Conservation (phyloP, 2,329 filamentous ascomycete genomes). For the Aspergillus arachidicola region DNA sequence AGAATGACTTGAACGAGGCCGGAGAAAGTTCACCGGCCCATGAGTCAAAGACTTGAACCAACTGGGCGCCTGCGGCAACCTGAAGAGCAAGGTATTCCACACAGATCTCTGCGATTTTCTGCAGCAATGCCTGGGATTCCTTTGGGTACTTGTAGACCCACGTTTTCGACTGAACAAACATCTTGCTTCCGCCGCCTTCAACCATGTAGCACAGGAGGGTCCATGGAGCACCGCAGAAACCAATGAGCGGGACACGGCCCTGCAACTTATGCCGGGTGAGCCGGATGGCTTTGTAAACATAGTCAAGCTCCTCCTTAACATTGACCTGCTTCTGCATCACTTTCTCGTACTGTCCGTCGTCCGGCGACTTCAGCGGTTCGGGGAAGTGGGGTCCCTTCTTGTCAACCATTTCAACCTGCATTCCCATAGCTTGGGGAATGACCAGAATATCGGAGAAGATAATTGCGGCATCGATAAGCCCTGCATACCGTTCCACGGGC, state of each 20-base stretch:
- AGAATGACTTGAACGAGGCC: constrained; percentile 78
- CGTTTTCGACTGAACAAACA: constrained; percentile 92
- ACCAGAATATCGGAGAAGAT: constrained; percentile 99
- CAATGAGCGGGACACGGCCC: constrained; percentile 88
- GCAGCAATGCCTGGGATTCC: constrained; percentile 76
- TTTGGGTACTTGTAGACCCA: constrained; percentile 92
- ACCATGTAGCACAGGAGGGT: constrained; percentile 99
- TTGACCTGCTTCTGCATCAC: constrained; percentile 79
- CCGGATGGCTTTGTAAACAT: constrained; percentile 95
- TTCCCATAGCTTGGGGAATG: constrained; percentile 95
- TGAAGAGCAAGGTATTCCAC: constrained; percentile 93
- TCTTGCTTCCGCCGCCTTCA: constrained; percentile 91
- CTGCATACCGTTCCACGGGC: constrained; percentile 86
- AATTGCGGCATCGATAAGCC: constrained; percentile 92
- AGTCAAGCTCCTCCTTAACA: constrained; percentile 80
- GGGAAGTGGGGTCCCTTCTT: constrained; percentile 97
- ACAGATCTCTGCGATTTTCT: constrained; percentile 92
- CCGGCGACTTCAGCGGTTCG: constrained; percentile 74
- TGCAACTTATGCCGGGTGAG: constrained; percentile 84
- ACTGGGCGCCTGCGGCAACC: constrained; percentile 90
- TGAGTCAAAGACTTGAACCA: constrained; percentile 96
- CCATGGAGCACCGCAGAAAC: constrained; percentile 97
- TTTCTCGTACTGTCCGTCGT: constrained; percentile 79
- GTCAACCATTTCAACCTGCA: constrained; percentile 98
- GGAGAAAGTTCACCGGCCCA: constrained; percentile 96